A percentile compares a stretch with the other conserved stretches of the same genome.
phyloP scores from a whole-genome alignment of 768 basidiomycete species.

The Lentinula sp. region DNA sequence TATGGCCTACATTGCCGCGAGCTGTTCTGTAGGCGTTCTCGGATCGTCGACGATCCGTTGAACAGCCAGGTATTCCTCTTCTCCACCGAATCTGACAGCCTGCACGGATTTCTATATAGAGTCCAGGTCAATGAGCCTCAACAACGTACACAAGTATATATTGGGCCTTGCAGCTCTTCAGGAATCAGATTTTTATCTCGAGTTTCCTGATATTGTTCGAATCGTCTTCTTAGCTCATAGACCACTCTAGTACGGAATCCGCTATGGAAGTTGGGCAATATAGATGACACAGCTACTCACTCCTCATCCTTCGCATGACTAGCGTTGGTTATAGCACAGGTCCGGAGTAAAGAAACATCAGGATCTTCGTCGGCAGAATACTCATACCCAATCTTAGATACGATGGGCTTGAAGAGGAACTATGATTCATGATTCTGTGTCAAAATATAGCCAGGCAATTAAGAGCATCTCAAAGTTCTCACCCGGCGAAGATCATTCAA shows the following conservation, averaged over 20 bases:
- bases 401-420: constrained; percentile 69
- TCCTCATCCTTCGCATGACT: constrained; percentile 34
- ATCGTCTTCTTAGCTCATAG: constrained; percentile 63
- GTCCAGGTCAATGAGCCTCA: background rate
- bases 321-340: constrained; percentile 59
- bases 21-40: constrained; percentile 65
- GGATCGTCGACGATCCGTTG: constrained; percentile 64
- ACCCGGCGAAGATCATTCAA: constrained; percentile 61
- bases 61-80: constrained; percentile 66
- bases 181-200: constrained; percentile 76
- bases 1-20: constrained; percentile 57
- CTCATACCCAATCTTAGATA: constrained; percentile 74
- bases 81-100: constrained; percentile 73
- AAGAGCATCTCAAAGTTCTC: background rate
- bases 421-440: constrained; percentile 17
- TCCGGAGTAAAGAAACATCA: constrained; percentile 68
- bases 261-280: constrained; percentile 14
- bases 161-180: constrained; percentile 62
- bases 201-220: constrained; percentile 61
- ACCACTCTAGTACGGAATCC: constrained; percentile 20
- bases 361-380: constrained; percentile 58
- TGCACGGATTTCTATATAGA: constrained; percentile 17
- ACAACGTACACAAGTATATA: constrained; percentile 43
- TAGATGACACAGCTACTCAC: constrained; percentile 14
- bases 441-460: background rate